Conservation (phyloP, 305 asterid species). For the Coffea humblotiana region DNA sequence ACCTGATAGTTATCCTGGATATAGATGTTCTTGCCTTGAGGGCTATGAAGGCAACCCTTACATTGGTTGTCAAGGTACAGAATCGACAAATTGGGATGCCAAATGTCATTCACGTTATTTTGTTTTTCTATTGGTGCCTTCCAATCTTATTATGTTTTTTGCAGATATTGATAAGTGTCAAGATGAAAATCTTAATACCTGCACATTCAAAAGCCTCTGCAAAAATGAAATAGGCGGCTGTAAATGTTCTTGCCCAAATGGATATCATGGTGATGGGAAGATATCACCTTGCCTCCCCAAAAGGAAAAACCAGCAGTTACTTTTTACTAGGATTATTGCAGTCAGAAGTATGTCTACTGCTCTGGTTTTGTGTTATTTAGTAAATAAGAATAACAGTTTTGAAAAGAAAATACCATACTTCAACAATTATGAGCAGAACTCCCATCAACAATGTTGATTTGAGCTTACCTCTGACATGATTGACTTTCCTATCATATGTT, state of each 20-base stretch:
- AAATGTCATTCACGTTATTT: neutral
- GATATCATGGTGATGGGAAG: constrained; percentile 1
- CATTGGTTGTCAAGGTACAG: constrained; percentile 41
- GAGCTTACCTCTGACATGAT: neutral
- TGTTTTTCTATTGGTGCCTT: neutral
- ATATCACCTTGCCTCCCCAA: neutral
- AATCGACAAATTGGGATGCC: neutral
- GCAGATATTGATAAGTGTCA: neutral
- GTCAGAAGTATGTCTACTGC: neutral
- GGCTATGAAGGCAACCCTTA: constrained; percentile 51
- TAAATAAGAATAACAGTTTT: neutral
- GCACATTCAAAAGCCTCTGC: neutral
- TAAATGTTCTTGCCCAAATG: neutral
- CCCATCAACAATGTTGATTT: neutral
- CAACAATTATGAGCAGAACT: neutral
- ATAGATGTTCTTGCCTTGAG: constrained; percentile 31
- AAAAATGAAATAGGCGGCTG: neutral
- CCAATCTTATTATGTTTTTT: neutral
- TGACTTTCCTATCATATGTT: neutral
- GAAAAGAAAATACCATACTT: neutral
- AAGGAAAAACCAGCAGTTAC: neutral
- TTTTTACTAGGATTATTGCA: neutral
- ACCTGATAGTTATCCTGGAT: constrained; percentile 25
- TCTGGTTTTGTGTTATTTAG: neutral
- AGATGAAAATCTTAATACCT: neutral